Conservation (phyloP, 2,329 filamentous ascomycete species). For the Catunica adiposa region DNA sequence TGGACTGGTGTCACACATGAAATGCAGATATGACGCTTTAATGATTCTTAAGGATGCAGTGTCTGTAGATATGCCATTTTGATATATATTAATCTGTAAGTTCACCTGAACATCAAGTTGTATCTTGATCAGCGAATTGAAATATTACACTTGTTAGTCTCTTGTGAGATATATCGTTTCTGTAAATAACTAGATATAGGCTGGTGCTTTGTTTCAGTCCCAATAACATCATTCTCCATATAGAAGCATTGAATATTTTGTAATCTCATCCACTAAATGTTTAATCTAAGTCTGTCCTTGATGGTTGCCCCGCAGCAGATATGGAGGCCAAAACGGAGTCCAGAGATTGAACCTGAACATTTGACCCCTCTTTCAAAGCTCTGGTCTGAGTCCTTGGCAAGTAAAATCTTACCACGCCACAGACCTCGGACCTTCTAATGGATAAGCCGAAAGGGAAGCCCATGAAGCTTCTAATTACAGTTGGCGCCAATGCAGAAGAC, state of each 20-base stretch:
- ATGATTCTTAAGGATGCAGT: neutral
- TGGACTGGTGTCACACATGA: neutral
- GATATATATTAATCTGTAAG: neutral
- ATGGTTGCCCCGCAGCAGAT: conserved; percentile 3
- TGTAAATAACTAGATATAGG: no score
- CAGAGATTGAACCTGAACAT: neutral
- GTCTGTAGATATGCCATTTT: neutral
- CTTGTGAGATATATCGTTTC: no score
- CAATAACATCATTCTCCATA: no score
- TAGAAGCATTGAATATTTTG: no score
- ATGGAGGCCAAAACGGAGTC: neutral
- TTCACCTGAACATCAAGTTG: neutral
- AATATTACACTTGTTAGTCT: no score
- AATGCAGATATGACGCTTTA: neutral
- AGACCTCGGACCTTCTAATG: neutral
- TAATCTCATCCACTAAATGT: no score
- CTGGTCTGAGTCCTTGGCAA: neutral
- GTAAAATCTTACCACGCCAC: neutral
- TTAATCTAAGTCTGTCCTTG: neutral
- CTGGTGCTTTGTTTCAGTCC: no score
- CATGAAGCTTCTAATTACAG: neutral
- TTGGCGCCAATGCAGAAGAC: neutral
- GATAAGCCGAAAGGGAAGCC: neutral
- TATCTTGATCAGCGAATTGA: no score
- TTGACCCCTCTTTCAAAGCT: neutral